These are phyloP conservation scores for Pythium monospermum DNA, from an alignment of 352 stramenopile genomes.

Conservation along the genomic window DNA sequence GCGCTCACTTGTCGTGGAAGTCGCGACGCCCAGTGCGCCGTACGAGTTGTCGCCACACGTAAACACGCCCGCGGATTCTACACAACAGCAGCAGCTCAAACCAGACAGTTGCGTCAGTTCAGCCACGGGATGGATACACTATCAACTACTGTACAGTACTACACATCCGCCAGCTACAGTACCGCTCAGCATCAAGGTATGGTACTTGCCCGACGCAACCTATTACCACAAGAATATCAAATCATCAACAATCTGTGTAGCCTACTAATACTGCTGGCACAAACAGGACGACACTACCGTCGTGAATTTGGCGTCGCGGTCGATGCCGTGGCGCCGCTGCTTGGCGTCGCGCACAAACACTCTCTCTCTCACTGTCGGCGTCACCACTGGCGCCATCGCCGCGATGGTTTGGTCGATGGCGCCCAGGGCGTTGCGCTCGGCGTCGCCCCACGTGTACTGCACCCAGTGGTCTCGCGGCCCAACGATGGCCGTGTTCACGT, in stretches of 20 bases:
- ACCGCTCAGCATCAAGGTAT: conserved; percentile 72
- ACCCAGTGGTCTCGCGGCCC: conserved; percentile 61
- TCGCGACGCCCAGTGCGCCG: conserved; percentile 32
- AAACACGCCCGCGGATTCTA: conserved; percentile 68
- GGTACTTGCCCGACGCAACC: conserved; percentile 69
- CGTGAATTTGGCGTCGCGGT: conserved; percentile 67
- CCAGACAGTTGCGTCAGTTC: not conserved
- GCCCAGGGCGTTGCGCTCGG: conserved; percentile 40
- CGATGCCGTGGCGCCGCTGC: conserved; percentile 33
- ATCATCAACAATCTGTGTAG: too few species aligned
- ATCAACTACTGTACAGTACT: too few species aligned
- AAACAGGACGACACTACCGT: too few species aligned
- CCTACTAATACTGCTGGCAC: too few species aligned
- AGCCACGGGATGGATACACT: conserved; percentile 1
- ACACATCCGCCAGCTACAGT: too few species aligned
- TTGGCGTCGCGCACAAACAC: conserved; percentile 40
- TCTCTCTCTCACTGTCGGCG: conserved; percentile 42
- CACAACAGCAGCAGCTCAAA: not conserved
- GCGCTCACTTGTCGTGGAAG: not conserved
- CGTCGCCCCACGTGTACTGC: conserved; percentile 59
- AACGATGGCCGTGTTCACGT: conserved; percentile 58
- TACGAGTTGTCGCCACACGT: conserved; percentile 67
- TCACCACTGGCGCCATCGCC: conserved; percentile 24
- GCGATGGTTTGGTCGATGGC: conserved; percentile 11
- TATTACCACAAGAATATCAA: conserved; percentile 18